Evolutionary conservation across 805 yeast genomes (phyloP).

Genomic region (Zygoascus flipseniorum): DNA sequence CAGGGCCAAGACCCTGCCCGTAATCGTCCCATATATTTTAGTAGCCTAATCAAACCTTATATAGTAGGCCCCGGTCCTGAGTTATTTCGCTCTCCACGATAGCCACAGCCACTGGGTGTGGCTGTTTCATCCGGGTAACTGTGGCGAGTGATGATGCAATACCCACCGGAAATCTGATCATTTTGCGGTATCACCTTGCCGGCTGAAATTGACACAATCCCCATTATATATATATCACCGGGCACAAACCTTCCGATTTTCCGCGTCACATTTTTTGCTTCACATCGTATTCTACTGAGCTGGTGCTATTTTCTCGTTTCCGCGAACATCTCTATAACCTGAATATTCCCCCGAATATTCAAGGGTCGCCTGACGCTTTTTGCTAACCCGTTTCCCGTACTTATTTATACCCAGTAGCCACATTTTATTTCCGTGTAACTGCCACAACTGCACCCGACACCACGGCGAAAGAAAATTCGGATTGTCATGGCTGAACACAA

Average conservation of each 20-base stretch:
- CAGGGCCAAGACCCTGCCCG: no score
- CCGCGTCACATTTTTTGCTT: no score
- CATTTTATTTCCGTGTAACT: neutral
- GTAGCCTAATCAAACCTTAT: no score
- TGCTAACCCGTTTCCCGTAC: neutral
- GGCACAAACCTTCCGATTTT: no score
- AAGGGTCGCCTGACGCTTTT: neutral
- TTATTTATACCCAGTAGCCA: neutral
- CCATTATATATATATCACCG: neutral
- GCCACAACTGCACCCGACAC: neutral
- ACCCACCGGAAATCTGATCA: neutral
- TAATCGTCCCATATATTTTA: no score
- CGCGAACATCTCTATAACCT: neutral
- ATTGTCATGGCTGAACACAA: neutral
- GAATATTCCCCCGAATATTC: neutral
- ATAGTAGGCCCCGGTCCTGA: no score
- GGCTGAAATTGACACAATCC: neutral
- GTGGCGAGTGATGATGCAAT: neutral
- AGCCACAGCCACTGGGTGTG: neutral
- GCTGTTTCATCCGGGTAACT: neutral
- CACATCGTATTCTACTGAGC: no score
- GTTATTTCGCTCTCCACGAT: no score
- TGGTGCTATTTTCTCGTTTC: no score
- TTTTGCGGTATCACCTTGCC: neutral
- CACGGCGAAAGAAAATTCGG: neutral